These are phyloP conservation scores for Piedraia hortae DNA, from an alignment of 2,329 filamentous ascomycete species.

Conservation along the genomic window DNA sequence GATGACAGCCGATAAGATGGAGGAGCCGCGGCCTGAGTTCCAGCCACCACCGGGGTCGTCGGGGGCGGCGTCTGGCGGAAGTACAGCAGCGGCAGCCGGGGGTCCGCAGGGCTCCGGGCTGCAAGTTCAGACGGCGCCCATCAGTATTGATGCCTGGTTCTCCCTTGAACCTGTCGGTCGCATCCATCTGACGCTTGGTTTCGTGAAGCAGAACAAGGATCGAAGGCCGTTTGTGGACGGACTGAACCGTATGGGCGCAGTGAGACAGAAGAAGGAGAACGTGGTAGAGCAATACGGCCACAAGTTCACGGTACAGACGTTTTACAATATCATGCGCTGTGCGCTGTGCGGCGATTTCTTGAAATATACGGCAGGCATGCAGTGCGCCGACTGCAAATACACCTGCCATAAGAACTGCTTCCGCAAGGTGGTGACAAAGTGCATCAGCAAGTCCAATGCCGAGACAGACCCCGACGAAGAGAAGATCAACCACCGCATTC, in stretches of 20 bases:
- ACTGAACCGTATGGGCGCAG: slow-evolving; percentile 78
- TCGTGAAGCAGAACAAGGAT: slow-evolving; percentile 71
- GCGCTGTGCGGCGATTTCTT: slow-evolving; percentile 93
- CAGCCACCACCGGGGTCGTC: slow-evolving; percentile 19
- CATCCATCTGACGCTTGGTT: slow-evolving; percentile 74
- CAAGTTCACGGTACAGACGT: slow-evolving; percentile 95
- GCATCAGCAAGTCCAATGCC: slow-evolving; percentile 97
- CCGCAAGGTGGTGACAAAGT: slow-evolving; percentile 87
- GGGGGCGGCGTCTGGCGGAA: slow-evolving; percentile 11
- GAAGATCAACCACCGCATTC: slow-evolving; percentile 98
- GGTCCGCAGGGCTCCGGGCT: slow-evolving; percentile 15
- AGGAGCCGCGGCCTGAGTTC: slow-evolving; percentile 30
- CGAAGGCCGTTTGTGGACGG: slow-evolving; percentile 63
- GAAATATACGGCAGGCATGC: slow-evolving; percentile 96
- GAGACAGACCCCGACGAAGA: slow-evolving; percentile 96
- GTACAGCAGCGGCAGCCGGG: slow-evolving; percentile 15
- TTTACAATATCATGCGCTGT: slow-evolving; percentile 99
- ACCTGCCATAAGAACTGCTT: slow-evolving; percentile 98
- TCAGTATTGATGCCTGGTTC: slow-evolving; percentile 78
- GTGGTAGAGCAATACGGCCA: slow-evolving; percentile 97
- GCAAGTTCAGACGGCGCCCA: slow-evolving; percentile 24
- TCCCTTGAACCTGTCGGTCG: slow-evolving; percentile 81
- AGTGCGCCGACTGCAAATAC: slow-evolving; percentile 98
- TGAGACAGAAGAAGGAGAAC: slow-evolving; percentile 92
- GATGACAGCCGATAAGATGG: slow-evolving; percentile 94